A percentile compares a stretch with the other conserved stretches of the same genome.
Conservation (phyloP, 2,329 filamentous ascomycete species). For the Arthrobotrys megalospora region DNA sequence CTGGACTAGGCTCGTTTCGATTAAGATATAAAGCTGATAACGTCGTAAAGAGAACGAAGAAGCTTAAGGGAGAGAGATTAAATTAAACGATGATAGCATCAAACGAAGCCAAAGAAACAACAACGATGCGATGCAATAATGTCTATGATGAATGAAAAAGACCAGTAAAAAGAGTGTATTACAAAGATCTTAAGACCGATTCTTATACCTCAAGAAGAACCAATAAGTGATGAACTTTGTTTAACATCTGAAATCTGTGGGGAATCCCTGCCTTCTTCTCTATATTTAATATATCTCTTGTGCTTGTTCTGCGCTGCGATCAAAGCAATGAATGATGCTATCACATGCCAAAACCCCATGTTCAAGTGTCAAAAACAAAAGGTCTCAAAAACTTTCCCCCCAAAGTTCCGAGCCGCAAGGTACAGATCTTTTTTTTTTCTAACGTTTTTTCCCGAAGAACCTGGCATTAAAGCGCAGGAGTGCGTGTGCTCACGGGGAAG, state of each 20-base stretch:
- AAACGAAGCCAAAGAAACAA: not conserved
- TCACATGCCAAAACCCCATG: constrained; percentile 58
- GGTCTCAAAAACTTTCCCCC: not conserved
- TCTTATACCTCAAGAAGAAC: not conserved
- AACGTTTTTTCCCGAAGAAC: no score
- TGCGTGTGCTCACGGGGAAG: no score
- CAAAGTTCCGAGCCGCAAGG: constrained; percentile 3
- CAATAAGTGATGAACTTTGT: not conserved
- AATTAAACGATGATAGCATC: not conserved
- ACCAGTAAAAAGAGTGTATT: not conserved
- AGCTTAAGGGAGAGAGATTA: not conserved
- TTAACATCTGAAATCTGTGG: constrained; percentile 41
- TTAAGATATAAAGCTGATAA: no score
- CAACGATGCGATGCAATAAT: no score
- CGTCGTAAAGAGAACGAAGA: no score
- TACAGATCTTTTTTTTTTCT: not conserved
- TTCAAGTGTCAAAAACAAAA: constrained; percentile 17
- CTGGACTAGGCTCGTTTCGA: no score
- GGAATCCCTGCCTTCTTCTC: constrained; percentile 35
- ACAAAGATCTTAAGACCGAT: not conserved
- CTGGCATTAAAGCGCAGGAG: no score
- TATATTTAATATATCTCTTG: constrained; percentile 2
- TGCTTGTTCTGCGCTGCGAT: not conserved
- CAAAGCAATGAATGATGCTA: constrained; percentile 22
- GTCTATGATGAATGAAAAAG: no score